Evolutionary conservation across 768 basidiomycete genomes (phyloP).

Genomic region (Agrocybe praecox): DNA sequence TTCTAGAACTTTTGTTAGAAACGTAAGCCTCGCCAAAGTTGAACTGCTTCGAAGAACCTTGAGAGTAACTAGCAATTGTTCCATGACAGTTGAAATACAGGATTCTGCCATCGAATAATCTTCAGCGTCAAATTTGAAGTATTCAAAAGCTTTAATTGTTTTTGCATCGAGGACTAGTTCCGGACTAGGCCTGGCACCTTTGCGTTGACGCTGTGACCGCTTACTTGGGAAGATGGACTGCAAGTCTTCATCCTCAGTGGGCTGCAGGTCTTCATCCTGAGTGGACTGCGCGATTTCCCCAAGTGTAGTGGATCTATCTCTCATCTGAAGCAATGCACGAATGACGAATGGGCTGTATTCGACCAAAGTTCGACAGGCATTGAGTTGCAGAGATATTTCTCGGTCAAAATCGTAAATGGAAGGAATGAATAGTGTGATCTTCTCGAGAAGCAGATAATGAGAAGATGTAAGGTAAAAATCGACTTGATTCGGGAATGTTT

Average conservation of each 20-base stretch:
- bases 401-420: constrained; percentile 8
- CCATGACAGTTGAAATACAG: not conserved
- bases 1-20: not conserved
- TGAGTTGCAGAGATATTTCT: not conserved
- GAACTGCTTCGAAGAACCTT: not conserved
- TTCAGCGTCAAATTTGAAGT: not conserved
- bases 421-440: constrained; percentile 9
- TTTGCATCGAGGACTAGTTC: constrained; percentile 1
- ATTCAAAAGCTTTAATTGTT: constrained; percentile 6
- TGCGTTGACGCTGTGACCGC: constrained; percentile 7
- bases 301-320: not conserved
- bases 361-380: not conserved
- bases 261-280: too few species aligned
- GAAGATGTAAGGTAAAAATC: constrained; percentile 7
- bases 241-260: not conserved
- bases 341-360: constrained; percentile 6
- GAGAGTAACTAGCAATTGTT: not conserved
- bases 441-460: constrained; percentile 6
- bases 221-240: not conserved
- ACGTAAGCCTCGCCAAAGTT: not conserved
- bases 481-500: not conserved
- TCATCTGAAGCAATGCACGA: not conserved
- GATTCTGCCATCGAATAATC: not conserved
- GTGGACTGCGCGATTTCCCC: too few species aligned
- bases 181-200: not conserved